phyloP scores from a whole-genome alignment of 2,329 filamentous ascomycete species.

The Trichoderma atroviride region DNA sequence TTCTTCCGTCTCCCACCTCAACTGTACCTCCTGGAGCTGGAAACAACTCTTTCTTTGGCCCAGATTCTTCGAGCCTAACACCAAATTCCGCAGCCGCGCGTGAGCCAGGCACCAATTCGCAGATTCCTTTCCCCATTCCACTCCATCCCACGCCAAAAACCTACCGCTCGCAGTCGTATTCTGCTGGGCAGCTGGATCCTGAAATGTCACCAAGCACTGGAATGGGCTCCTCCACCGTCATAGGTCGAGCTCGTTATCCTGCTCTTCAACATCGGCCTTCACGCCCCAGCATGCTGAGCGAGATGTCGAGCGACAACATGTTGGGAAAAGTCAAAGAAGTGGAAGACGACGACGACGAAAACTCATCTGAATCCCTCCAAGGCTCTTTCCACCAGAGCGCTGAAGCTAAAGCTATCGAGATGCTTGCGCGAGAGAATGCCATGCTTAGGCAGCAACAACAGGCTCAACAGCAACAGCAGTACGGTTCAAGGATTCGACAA shows the following conservation, averaged over 20 bases:
- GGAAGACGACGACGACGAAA: conserved; percentile 67
- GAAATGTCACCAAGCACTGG: conserved; percentile 51
- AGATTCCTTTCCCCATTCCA: conserved; percentile 85
- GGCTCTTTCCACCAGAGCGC: conserved; percentile 56
- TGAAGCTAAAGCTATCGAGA: conserved; percentile 65
- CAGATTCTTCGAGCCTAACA: conserved; percentile 46
- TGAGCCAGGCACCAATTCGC: conserved; percentile 58
- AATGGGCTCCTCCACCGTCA: conserved; percentile 51
- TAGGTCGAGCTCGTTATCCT: conserved; percentile 62
- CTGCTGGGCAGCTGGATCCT: conserved; percentile 83
- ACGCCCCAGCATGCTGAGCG: conserved; percentile 73
- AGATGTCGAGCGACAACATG: conserved; percentile 66
- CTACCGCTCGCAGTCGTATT: conserved; percentile 95
- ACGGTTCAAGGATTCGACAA: conserved; percentile 58
- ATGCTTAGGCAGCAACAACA: conserved; percentile 60
- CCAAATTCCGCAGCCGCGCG: conserved; percentile 56
- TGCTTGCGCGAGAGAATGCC: conserved; percentile 64
- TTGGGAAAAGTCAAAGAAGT: conserved; percentile 72
- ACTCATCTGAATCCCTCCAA: conserved; percentile 52
- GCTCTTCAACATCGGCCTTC: conserved; percentile 81
- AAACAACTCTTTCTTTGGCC: conserved; percentile 52
- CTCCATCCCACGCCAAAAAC: conserved; percentile 89
- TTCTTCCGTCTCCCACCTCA: conserved; percentile 74
- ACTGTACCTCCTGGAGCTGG: conserved; percentile 51
- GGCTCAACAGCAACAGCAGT: conserved; percentile 51